These are phyloP conservation scores for Reutealis trisperma DNA, from an alignment of 345 rosid species.

Conservation along the genomic window DNA sequence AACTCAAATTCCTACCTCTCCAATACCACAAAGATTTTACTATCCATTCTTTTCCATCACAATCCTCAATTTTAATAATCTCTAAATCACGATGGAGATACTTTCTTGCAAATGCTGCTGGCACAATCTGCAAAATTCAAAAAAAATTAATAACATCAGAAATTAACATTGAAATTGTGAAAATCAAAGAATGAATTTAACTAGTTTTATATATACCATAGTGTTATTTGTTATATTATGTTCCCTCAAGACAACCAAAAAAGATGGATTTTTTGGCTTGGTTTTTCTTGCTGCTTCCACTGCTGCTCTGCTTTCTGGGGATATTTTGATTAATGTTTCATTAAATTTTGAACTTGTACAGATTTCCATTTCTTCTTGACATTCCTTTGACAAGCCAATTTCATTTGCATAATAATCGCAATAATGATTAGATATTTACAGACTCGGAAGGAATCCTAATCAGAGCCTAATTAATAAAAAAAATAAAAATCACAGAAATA, in stretches of 20 bases:
- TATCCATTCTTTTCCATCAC: conserved; percentile 4
- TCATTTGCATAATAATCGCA: not conserved
- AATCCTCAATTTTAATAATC: not conserved
- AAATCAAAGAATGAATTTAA: too few species aligned
- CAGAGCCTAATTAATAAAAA: too few species aligned
- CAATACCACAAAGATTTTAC: not conserved
- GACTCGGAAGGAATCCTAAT: too few species aligned
- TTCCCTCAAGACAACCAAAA: not conserved
- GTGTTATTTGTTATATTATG: too few species aligned
- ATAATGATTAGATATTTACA: too few species aligned
- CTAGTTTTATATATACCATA: not conserved
- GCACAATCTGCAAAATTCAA: conserved; percentile 10
- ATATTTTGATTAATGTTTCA: not conserved
- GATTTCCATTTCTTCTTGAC: not conserved
- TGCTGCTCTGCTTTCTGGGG: not conserved
- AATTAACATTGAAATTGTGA: too few species aligned
- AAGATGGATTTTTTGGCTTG: conserved; percentile 3
- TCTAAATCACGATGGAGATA: not conserved
- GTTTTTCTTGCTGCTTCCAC: not conserved
- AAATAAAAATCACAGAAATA: too few species aligned
- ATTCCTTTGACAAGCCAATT: not conserved
- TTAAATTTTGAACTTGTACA: not conserved
- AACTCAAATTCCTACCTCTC: not conserved
- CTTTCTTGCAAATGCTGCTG: conserved; percentile 1
- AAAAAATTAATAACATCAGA: not conserved